Evolutionary conservation across 805 yeast genomes (phyloP).

Genomic region (Wickerhamiella shivajii): DNA sequence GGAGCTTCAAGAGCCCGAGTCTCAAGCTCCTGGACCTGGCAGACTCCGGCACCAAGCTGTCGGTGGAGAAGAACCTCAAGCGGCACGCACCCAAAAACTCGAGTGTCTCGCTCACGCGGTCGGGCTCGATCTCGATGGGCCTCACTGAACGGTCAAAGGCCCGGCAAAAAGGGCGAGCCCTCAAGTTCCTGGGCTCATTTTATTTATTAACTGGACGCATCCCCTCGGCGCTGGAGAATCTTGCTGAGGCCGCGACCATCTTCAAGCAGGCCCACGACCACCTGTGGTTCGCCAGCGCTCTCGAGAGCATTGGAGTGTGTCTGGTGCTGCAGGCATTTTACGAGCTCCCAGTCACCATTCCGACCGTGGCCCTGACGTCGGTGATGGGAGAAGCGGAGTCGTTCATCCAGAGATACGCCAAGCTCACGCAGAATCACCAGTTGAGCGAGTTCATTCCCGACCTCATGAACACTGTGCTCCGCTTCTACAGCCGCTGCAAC

Average conservation of each 20-base stretch:
- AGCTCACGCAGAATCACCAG: conserved; percentile 10
- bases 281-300: conserved; percentile 76
- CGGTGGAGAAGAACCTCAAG: conserved; percentile 11
- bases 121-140: conserved; percentile 24
- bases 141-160: conserved; percentile 27
- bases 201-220: conserved; percentile 69
- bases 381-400: conserved; percentile 11
- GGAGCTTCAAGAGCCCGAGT: conserved; percentile 69
- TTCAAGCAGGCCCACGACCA: conserved; percentile 54
- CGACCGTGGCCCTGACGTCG: conserved; percentile 18
- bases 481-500: conserved; percentile 10
- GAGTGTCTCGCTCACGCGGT: conserved; percentile 14
- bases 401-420: conserved; percentile 1
- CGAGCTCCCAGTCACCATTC: conserved; percentile 32
- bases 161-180: conserved; percentile 54
- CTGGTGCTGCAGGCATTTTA: conserved; percentile 44
- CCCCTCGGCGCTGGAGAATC: conserved; percentile 51
- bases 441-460: conserved; percentile 18
- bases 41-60: conserved; percentile 2
- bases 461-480: conserved; percentile 23
- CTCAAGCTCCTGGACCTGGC: conserved; percentile 19
- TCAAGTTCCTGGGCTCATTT: conserved; percentile 62
- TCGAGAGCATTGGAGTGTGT: conserved; percentile 69
- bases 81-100: conserved; percentile 7
- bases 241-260: conserved; percentile 54